Conservation (phyloP, 1,284 basidiomycete genomes). For the Puccinia novopanici region DNA sequence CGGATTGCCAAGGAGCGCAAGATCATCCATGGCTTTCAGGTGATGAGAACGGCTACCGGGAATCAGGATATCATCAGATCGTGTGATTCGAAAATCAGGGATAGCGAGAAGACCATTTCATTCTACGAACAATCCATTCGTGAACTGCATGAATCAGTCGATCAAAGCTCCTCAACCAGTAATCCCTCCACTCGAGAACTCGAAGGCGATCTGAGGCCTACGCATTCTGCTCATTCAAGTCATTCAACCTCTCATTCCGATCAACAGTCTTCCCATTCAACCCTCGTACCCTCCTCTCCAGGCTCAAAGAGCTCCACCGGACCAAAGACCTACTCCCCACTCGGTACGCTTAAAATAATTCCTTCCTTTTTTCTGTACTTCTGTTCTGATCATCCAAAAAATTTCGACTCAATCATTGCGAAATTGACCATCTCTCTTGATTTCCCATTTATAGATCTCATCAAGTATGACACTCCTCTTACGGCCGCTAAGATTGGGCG, state of each 20-base stretch:
- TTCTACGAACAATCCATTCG: conserved; percentile 85
- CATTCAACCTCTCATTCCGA: conserved; percentile 23
- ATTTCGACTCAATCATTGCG: neutral
- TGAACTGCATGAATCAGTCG: conserved; percentile 72
- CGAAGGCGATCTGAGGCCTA: conserved; percentile 8
- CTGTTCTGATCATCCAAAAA: neutral
- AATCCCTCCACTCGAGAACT: neutral
- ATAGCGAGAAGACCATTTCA: conserved; percentile 78
- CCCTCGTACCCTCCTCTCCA: conserved; percentile 37
- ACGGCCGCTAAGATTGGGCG: conserved; percentile 94
- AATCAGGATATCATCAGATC: conserved; percentile 79
- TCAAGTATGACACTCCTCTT: conserved; percentile 95
- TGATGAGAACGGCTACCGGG: conserved; percentile 75
- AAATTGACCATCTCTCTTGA: conserved; percentile 31
- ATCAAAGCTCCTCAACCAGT: conserved; percentile 64
- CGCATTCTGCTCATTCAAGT: conserved; percentile 19
- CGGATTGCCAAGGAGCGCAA: conserved; percentile 89
- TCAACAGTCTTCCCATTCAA: conserved; percentile 24
- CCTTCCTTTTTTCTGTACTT: neutral
- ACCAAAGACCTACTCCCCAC: conserved; percentile 54
- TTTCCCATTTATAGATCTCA: conserved; percentile 68
- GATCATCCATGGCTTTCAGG: conserved; percentile 81
- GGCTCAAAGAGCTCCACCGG: conserved; percentile 44
- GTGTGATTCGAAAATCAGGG: conserved; percentile 78
- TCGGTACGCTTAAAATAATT: conserved; percentile 52